phyloP scores from a whole-genome alignment of 1,284 basidiomycete species.

The Rhodotorula mucilaginosa region DNA sequence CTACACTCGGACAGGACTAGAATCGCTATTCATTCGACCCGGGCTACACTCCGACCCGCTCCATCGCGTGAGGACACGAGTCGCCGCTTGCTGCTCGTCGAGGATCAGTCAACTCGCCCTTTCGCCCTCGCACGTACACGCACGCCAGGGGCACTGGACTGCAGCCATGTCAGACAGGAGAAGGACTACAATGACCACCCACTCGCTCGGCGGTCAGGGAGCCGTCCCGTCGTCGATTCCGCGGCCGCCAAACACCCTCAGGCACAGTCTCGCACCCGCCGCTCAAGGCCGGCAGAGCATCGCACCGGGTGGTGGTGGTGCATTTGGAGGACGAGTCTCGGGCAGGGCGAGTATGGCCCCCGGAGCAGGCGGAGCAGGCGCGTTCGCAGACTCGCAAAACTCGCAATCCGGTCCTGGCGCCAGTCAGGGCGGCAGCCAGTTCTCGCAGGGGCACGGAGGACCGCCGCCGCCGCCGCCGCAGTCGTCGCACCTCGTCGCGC shows the following conservation, averaged over 20 bases:
- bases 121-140: not conserved
- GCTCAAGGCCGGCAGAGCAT: not conserved
- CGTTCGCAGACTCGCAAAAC: slow-evolving; percentile 1
- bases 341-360: slow-evolving; percentile 13
- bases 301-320: not conserved
- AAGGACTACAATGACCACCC: slow-evolving; percentile 23
- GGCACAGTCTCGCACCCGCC: slow-evolving; percentile 21
- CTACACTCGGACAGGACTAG: too few species aligned
- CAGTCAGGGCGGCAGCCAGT: slow-evolving; percentile 14
- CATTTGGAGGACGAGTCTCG: not conserved
- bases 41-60: too few species aligned
- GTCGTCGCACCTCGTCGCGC: not conserved
- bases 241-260: slow-evolving; percentile 18
- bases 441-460: slow-evolving; percentile 34
- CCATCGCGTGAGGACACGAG: too few species aligned
- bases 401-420: not conserved
- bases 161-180: slow-evolving; percentile 32
- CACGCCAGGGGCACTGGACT: not conserved
- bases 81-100: too few species aligned
- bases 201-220: not conserved
- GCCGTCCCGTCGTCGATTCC: slow-evolving; percentile 34
- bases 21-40: too few species aligned
- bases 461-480: not conserved
- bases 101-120: slow-evolving; percentile 19
- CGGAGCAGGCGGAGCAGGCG: not conserved